Evolutionary conservation across 768 basidiomycete genomes (phyloP), one percentile per base, ranked within the genome.

Genomic region (Trametes villosa): DNA sequence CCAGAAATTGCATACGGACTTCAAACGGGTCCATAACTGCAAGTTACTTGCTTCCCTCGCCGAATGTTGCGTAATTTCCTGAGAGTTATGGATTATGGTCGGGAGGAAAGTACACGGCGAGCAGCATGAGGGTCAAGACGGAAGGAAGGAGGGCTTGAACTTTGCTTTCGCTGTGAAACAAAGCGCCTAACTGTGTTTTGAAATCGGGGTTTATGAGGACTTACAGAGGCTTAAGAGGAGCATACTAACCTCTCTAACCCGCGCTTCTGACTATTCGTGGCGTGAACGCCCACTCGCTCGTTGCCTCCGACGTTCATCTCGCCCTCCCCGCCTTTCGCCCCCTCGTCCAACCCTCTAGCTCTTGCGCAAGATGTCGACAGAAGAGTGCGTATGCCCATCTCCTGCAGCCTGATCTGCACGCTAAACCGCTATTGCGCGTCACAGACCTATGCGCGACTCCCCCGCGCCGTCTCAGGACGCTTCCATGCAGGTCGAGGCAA

Each of bases 1-100:
- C 72, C 2, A 91, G 76, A 71, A 92, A 91, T 63, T 89, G 87
- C 79, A 92, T 86, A 59, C 88, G 81, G 29, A 87, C 86, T 81
- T 88, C 87, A 65, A 87, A 88, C 0, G 86, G 86, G 66, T 88
- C 86, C 85, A 86, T 84, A 22, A 26, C 9, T 24, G 9, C n/a
- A n/a, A n/a, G n/a, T n/a, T n/a, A n/a, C n/a, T n/a, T n/a, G n/a
- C n/a, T n/a, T n/a, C n/a, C n/a, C n/a, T n/a, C n/a, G n/a, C n/a
- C n/a, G n/a, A n/a, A n/a, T n/a, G n/a, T n/a, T n/a, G n/a, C n/a
- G n/a, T n/a, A n/a, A n/a, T n/a, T n/a, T n/a, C n/a, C n/a, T n/a
- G n/a, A n/a, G n/a, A n/a, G n/a, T n/a, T n/a, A n/a, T n/a, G n/a
- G n/a, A n/a, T n/a, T n/a, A n/a, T n/a, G n/a, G n/a, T n/a, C n/a